phyloP scores from a whole-genome alignment of 2,329 filamentous ascomycete genomes.

The Clonostachys solani region DNA sequence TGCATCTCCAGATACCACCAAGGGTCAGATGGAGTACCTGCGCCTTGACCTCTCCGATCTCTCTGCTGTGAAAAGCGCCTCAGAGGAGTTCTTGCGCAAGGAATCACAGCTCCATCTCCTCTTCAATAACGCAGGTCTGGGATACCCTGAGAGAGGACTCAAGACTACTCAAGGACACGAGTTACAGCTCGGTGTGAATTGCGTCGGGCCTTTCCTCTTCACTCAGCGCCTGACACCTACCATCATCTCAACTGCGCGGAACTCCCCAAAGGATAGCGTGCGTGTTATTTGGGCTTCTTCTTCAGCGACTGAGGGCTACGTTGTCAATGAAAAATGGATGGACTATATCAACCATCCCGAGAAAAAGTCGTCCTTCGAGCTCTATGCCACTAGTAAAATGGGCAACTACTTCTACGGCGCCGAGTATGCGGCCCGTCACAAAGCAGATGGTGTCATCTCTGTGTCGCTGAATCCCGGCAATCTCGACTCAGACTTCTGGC shows the following conservation, averaged over 20 bases:
- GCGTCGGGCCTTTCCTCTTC: slow-evolving; percentile 2
- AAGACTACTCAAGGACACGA: slow-evolving; percentile 9
- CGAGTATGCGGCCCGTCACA: slow-evolving; percentile 19
- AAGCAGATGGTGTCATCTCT: slow-evolving; percentile 18
- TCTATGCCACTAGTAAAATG: slow-evolving; percentile 22
- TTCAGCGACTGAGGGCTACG: slow-evolving; percentile 2
- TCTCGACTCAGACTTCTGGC: slow-evolving; percentile 24
- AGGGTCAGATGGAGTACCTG: background rate
- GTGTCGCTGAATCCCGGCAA: slow-evolving; percentile 32
- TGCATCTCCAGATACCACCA: background rate
- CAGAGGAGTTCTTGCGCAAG: background rate
- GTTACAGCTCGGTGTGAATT: slow-evolving; percentile 3
- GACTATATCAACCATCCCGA: slow-evolving; percentile 10
- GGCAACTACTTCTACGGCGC: slow-evolving; percentile 22
- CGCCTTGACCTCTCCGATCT: background rate
- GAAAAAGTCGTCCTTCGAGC: slow-evolving; percentile 11
- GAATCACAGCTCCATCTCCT: background rate
- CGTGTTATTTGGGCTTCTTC: slow-evolving; percentile 26
- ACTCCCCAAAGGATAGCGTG: slow-evolving; percentile 15
- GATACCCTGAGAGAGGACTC: slow-evolving; percentile 14
- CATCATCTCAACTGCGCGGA: slow-evolving; percentile 3
- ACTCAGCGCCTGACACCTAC: slow-evolving; percentile 1
- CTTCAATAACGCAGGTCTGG: background rate
- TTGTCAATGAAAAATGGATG: background rate
- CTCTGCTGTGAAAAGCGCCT: background rate